phyloP scores from a whole-genome alignment of 495 filamentous ascomycete species.

The Trypethelium eluteriae region DNA sequence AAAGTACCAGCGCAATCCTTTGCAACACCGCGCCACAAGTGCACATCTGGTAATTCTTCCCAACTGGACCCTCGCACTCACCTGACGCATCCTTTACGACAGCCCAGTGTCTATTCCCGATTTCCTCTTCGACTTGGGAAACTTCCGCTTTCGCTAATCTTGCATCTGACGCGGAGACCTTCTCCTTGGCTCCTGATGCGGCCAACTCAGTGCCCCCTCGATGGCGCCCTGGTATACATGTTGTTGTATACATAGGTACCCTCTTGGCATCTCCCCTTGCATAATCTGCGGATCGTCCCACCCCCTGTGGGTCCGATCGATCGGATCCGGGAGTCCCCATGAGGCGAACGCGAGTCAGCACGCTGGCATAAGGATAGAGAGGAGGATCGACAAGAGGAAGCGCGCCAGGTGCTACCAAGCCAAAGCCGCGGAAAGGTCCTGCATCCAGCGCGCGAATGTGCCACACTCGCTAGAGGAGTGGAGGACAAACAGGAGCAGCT shows the following conservation, averaged over 20 bases:
- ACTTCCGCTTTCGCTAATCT: neutral
- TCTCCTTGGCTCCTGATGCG: neutral
- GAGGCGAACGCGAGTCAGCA: neutral
- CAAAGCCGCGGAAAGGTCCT: neutral
- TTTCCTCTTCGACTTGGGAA: neutral
- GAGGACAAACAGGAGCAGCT: no score
- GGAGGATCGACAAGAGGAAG: neutral
- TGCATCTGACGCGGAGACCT: neutral
- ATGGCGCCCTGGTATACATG: neutral
- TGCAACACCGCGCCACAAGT: no score
- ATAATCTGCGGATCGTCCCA: neutral
- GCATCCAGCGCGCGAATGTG: slow-evolving; percentile 8
- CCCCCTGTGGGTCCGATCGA: neutral
- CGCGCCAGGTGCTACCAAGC: neutral
- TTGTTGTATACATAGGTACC: neutral
- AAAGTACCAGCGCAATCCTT: no score
- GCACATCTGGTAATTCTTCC: no score
- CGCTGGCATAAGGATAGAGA: neutral
- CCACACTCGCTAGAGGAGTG: neutral
- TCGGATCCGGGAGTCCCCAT: neutral
- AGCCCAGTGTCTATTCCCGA: neutral
- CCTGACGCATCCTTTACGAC: neutral
- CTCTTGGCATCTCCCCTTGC: neutral
- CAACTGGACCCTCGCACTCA: neutral
- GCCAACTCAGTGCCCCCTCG: neutral